Evolutionary conservation across 2,329 filamentous ascomycete genomes (phyloP).

Genomic region (Alternaria postmessia): DNA sequence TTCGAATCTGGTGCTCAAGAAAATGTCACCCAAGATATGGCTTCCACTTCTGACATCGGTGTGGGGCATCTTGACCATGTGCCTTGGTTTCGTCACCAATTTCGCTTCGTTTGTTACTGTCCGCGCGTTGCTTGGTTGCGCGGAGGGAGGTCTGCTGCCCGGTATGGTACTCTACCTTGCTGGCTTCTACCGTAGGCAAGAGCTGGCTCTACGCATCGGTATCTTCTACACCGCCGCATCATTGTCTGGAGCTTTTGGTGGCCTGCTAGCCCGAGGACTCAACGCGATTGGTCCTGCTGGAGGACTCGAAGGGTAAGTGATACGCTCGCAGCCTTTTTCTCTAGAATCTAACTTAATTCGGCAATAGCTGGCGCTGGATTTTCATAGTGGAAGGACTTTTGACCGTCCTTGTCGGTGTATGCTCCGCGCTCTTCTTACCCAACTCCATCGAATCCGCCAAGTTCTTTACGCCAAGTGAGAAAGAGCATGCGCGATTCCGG

Average conservation of each 20-base stretch:
- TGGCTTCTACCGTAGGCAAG: slow-evolving; percentile 66
- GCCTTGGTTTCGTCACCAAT: slow-evolving; percentile 62
- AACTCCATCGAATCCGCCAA: slow-evolving; percentile 63
- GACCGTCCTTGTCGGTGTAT: slow-evolving; percentile 62
- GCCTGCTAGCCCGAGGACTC: slow-evolving; percentile 68
- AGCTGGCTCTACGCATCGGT: slow-evolving; percentile 70
- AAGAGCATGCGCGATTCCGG: slow-evolving; percentile 58
- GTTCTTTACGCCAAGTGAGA: slow-evolving; percentile 64
- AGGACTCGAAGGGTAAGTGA: slow-evolving; percentile 55
- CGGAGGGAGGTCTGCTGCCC: slow-evolving; percentile 71
- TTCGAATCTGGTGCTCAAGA: slow-evolving; percentile 70
- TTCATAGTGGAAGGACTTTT: slow-evolving; percentile 67
- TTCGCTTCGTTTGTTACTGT: slow-evolving; percentile 68
- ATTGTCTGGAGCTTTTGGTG: slow-evolving; percentile 70
- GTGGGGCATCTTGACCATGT: slow-evolving; percentile 68
- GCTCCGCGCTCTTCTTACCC: slow-evolving; percentile 64
- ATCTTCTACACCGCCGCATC: slow-evolving; percentile 74
- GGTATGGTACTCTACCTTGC: slow-evolving; percentile 74
- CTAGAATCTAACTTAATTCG: too few relatives aligned
- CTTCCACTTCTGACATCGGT: slow-evolving; percentile 63
- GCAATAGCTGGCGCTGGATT: slow-evolving; percentile 66
- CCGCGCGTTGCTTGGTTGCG: slow-evolving; percentile 67
- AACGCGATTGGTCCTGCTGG: slow-evolving; percentile 65
- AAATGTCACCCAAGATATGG: slow-evolving; percentile 67
- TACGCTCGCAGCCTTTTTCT: background rate